Evolutionary conservation across 768 basidiomycete genomes (phyloP), one percentile per base, ranked within the genome.

Genomic region (Calvatia gigantea): DNA sequence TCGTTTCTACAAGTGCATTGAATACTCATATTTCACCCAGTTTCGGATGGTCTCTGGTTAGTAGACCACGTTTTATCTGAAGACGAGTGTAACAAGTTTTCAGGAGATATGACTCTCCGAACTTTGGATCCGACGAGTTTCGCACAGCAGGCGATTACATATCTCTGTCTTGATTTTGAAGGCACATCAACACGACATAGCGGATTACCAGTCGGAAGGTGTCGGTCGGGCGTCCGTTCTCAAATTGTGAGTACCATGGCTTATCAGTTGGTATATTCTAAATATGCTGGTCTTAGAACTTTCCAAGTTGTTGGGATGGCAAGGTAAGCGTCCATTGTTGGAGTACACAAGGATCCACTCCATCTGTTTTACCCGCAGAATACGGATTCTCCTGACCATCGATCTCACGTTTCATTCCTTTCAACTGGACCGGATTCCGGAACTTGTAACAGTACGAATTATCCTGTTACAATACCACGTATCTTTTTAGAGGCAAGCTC

Each of bases 381-480:
- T 54, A 56, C 62, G 3, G 75, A 77, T 53, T 76, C 74, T 27
- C 54, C 57, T 1, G 69, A 75, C 44, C 75, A 78, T 56, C 69
- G 65, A 61, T 72, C 71, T 14, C 74, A 76, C 51, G 73, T 75
- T 21, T 62, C 68, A 8, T 76, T 74, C 50, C 65, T 69, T 2
- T 73, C 70, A n/a, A 70, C 67, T 6, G 75, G 75, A 0, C 73
- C 75, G 1, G 74, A 75, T 57, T 70, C 65, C 55, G 75, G 76
- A 1, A 72, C 71, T 3, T 76, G 76, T 58, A 58, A 44, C 14
- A 70, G 72, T 55, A 65, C 73, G 9, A 58, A 58, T 2, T 77
- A 68, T 54, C 75, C 75, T 6, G 50, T 72, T 1, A 73, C 71
- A 0, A 51, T 78, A 27, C 76, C 76, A 2, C 69, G 75, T 11